phyloP scores from a whole-genome alignment of 1,284 basidiomycete genomes.

The Veloboletus limbatus region DNA sequence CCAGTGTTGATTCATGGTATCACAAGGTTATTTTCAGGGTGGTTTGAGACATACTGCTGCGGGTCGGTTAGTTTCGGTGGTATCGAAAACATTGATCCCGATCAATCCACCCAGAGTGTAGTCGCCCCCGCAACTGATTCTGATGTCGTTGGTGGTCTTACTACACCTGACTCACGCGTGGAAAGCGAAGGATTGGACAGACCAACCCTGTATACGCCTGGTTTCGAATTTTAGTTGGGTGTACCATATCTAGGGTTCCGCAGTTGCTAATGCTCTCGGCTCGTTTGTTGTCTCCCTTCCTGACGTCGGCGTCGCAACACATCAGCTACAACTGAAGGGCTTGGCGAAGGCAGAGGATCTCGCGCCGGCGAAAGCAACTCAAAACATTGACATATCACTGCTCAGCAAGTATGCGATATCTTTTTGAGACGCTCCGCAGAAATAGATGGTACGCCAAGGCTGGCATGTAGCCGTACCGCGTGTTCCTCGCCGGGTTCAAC shows the following conservation, averaged over 20 bases:
- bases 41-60: background rate
- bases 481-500: slow-evolving; percentile 1
- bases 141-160: background rate
- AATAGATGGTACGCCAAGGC: slow-evolving; percentile 3
- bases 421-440: slow-evolving; percentile 1
- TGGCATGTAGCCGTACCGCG: background rate
- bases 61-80: background rate
- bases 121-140: background rate
- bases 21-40: background rate
- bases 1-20: background rate
- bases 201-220: slow-evolving; percentile 45
- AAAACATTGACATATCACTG: slow-evolving; percentile 3
- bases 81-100: background rate
- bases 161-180: background rate
- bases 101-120: background rate
- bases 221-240: background rate
- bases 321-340: slow-evolving; percentile 3
- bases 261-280: slow-evolving; percentile 39
- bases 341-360: slow-evolving; percentile 4
- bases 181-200: slow-evolving; percentile 27
- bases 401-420: slow-evolving; percentile 2
- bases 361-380: background rate
- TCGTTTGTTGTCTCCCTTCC: slow-evolving; percentile 3
- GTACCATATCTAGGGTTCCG: slow-evolving; percentile 47
- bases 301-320: slow-evolving; percentile 3